Evolutionary conservation across 805 yeast genomes (phyloP).

Genomic region (Candida silvatica): DNA sequence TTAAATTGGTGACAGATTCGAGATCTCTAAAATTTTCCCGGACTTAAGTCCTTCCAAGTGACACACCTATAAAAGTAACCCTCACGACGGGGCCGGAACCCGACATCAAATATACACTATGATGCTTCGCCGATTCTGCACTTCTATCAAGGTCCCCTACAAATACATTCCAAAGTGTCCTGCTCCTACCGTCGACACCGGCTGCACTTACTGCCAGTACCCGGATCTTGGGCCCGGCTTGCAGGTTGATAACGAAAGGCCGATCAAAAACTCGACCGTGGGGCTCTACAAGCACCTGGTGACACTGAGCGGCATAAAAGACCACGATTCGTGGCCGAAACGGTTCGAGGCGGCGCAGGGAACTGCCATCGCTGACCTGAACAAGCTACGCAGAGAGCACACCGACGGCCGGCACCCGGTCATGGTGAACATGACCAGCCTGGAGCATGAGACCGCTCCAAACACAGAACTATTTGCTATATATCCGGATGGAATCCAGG

Average conservation of each 20-base stretch:
- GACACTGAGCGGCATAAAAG: constrained; percentile 34
- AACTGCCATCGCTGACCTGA: constrained; percentile 33
- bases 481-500: constrained; percentile 44
- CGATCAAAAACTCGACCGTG: constrained; percentile 40
- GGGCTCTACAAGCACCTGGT: constrained; percentile 48
- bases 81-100: no score
- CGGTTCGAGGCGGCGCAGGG: constrained; percentile 41
- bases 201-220: constrained; percentile 48
- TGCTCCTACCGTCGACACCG: constrained; percentile 43
- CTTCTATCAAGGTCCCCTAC: constrained; percentile 1
- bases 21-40: no score
- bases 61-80: no score
- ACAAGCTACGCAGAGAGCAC: constrained; percentile 23
- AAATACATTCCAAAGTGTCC: constrained; percentile 31
- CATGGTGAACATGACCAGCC: constrained; percentile 36
- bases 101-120: no score
- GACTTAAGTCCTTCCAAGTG: no score
- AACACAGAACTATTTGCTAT: constrained; percentile 22
- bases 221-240: constrained; percentile 34
- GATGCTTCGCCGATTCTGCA: no score
- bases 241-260: constrained; percentile 30
- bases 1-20: no score
- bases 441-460: background rate
- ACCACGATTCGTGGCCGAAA: constrained; percentile 35
- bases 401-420: constrained; percentile 41